phyloP scores from a whole-genome alignment of 2,329 filamentous ascomycete species.

The Grosmannia serpens region DNA sequence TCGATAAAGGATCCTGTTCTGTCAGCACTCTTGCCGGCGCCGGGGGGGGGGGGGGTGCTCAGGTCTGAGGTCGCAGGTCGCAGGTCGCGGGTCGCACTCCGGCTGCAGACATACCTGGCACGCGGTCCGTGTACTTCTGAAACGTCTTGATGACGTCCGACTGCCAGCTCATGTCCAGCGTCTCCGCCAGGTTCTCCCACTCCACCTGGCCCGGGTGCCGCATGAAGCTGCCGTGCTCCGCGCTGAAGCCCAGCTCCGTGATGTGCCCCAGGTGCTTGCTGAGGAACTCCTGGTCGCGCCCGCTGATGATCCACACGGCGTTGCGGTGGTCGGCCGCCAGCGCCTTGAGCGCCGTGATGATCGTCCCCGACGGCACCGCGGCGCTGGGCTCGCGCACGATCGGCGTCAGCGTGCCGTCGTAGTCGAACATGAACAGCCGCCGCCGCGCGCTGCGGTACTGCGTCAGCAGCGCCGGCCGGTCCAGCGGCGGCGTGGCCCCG shows the following conservation, averaged over 20 bases:
- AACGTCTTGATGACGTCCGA: slow-evolving; percentile 73
- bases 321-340: slow-evolving; percentile 74
- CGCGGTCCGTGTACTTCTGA: slow-evolving; percentile 76
- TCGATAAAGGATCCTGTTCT: slow-evolving; percentile 74
- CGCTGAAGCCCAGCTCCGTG: slow-evolving; percentile 76
- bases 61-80: too few species aligned
- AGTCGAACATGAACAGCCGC: slow-evolving; percentile 96
- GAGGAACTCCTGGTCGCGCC: slow-evolving; percentile 84
- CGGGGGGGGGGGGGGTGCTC: too few species aligned
- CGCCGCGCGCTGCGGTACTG: slow-evolving; percentile 66
- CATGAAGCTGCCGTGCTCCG: slow-evolving; percentile 95
- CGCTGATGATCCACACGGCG: slow-evolving; percentile 96
- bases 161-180: slow-evolving; percentile 87
- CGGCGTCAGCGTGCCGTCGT: slow-evolving; percentile 90
- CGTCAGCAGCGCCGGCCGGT: slow-evolving; percentile 58
- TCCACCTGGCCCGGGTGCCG: slow-evolving; percentile 61
- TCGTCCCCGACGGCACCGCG: slow-evolving; percentile 74
- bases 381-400: slow-evolving; percentile 87
- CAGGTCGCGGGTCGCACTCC: neutral
- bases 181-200: slow-evolving; percentile 85
- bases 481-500: slow-evolving; percentile 69
- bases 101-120: slow-evolving; percentile 48
- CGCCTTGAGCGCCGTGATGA: slow-evolving; percentile 67
- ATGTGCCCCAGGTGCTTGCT: slow-evolving; percentile 91
- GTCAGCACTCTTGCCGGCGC: too few species aligned